These are phyloP conservation scores for Aquanectria penicillioides DNA, from an alignment of 2,329 filamentous ascomycete species.

Conservation along the genomic window DNA sequence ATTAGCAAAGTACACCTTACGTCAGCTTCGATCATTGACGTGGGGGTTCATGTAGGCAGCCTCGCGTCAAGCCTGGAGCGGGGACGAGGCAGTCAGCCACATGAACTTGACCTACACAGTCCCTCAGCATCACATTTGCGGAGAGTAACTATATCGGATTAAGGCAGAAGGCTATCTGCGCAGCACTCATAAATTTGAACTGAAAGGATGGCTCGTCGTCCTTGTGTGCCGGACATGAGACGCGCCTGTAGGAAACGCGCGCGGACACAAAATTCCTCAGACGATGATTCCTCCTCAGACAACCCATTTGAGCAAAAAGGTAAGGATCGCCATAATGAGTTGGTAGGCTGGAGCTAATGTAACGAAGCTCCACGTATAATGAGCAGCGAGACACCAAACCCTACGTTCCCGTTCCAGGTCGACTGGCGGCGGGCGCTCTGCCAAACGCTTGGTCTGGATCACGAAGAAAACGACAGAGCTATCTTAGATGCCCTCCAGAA, in stretches of 20 bases:
- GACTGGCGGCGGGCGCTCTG: background rate
- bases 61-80: no score
- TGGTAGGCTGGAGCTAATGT: background rate
- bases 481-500: background rate
- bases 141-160: no score
- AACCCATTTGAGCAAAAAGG: background rate
- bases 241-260: background rate
- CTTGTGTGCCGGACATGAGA: no score
- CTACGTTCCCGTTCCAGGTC: background rate
- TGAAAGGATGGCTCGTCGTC: no score
- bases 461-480: background rate
- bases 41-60: no score
- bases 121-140: no score
- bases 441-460: background rate
- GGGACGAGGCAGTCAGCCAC: no score
- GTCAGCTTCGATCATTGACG: no score
- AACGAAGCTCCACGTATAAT: background rate
- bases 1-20: no score
- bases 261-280: background rate
- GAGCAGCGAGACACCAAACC: background rate
- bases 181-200: no score
- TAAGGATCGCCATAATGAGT: background rate
- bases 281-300: background rate
- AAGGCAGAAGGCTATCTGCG: no score
- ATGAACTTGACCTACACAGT: no score